These are phyloP conservation scores for Aspergillus ellipticus DNA, from an alignment of 495 filamentous ascomycete species.

Conservation along the genomic window DNA sequence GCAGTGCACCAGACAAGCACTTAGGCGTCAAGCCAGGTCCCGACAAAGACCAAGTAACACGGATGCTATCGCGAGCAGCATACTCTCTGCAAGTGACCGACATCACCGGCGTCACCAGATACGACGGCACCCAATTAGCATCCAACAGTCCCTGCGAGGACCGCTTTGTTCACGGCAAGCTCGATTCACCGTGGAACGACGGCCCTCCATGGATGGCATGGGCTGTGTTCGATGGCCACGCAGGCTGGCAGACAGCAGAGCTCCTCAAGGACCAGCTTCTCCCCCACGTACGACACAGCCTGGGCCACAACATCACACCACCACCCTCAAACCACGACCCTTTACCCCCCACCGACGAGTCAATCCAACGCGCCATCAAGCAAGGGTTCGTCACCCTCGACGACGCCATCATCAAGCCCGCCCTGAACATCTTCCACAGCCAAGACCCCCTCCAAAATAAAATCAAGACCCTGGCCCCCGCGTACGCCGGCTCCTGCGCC, in stretches of 20 bases:
- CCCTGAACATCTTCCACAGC: constrained; percentile 23
- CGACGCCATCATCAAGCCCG: constrained; percentile 42
- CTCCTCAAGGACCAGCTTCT: constrained; percentile 38
- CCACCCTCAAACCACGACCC: no score
- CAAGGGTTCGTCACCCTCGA: constrained; percentile 50
- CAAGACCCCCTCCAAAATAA: constrained; percentile 25
- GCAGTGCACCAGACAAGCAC: constrained; percentile 13
- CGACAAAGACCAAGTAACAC: constrained; percentile 24
- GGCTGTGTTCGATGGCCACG: constrained; percentile 51
- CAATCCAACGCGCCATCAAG: constrained; percentile 40
- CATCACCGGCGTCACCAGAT: constrained; percentile 33
- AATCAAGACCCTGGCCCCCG: constrained; percentile 36
- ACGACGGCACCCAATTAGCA: constrained; percentile 43
- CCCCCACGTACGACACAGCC: constrained; percentile 35
- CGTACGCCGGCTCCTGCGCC: constrained; percentile 57
- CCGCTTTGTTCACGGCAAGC: constrained; percentile 39
- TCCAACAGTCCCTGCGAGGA: constrained; percentile 50
- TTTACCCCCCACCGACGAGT: constrained; percentile 12
- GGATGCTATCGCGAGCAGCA: constrained; percentile 23
- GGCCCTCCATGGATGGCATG: constrained; percentile 44
- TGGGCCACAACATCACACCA: constrained; percentile 17
- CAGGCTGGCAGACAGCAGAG: constrained; percentile 42
- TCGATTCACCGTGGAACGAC: constrained; percentile 35
- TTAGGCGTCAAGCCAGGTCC: constrained; percentile 11
- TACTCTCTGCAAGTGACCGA: constrained; percentile 28